A percentile compares a stretch with the other conserved stretches of the same genome.
Evolutionary conservation across 129 eudicot genomes (phyloP).

Genomic region (Pittosporum tobira): DNA sequence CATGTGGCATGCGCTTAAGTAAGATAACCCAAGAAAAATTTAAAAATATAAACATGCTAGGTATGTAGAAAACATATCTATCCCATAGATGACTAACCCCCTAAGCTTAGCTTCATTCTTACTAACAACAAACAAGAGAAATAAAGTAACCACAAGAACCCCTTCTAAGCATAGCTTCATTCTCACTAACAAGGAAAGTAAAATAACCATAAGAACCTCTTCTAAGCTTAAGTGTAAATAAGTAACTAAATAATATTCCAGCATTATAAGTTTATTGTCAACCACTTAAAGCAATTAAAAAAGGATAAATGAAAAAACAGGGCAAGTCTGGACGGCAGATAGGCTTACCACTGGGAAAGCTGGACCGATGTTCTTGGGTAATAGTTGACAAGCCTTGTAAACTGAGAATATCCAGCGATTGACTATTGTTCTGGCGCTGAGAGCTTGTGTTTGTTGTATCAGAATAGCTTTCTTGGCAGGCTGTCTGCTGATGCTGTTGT

Average conservation of each 20-base stretch:
- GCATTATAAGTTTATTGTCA: slow-evolving; percentile 2
- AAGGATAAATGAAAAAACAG: neutral
- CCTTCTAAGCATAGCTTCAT: no score
- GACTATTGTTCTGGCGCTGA: slow-evolving; percentile 29
- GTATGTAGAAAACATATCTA: no score
- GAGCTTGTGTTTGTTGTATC: slow-evolving; percentile 31
- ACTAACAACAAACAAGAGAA: no score
- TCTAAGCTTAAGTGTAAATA: no score
- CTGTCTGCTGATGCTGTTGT: slow-evolving; percentile 46
- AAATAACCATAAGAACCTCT: no score
- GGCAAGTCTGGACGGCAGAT: slow-evolving; percentile 1
- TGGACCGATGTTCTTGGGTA: slow-evolving; percentile 35
- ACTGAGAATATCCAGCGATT: slow-evolving; percentile 80
- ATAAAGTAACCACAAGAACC: no score
- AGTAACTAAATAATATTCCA: slow-evolving; percentile 5
- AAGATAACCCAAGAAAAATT: no score
- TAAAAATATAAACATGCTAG: no score
- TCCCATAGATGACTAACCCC: no score
- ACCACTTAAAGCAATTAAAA: slow-evolving; percentile 6
- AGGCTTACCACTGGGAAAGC: slow-evolving; percentile 38
- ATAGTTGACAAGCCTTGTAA: slow-evolving; percentile 45
- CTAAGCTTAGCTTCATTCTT: no score
- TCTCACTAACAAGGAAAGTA: no score
- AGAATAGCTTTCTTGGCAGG: slow-evolving; percentile 28
- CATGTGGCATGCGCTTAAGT: no score